A percentile compares a stretch with the other conserved stretches of the same genome.
phyloP scores from a whole-genome alignment of 768 basidiomycete genomes.

The Hygrophoropsis aurantiaca region DNA sequence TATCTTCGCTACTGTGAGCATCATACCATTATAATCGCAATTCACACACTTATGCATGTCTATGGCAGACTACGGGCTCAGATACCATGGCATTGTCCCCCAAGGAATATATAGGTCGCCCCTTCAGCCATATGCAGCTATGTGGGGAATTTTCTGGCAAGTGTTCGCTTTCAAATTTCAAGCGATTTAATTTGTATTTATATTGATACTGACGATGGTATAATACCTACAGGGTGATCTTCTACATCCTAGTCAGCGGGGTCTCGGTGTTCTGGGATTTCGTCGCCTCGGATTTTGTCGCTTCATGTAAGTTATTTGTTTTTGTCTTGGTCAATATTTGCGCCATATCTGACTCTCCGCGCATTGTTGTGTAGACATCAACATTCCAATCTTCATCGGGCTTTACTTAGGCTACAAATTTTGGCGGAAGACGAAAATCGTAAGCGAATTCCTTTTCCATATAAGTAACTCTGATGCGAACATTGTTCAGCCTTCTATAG shows the following conservation, averaged over 20 bases:
- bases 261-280: slow-evolving; percentile 65
- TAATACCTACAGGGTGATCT: slow-evolving; percentile 21
- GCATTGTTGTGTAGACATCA: slow-evolving; percentile 37
- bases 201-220: too few relatives aligned
- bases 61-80: slow-evolving; percentile 57
- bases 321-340: background rate
- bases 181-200: background rate
- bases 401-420: slow-evolving; percentile 47
- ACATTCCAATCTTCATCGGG: slow-evolving; percentile 39
- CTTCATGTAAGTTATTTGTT: slow-evolving; percentile 31
- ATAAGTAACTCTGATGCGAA: background rate
- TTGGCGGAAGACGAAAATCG: slow-evolving; percentile 19
- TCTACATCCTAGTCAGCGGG: slow-evolving; percentile 61
- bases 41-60: background rate
- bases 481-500: slow-evolving; percentile 12
- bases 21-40: background rate
- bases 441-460: slow-evolving; percentile 8
- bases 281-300: slow-evolving; percentile 50
- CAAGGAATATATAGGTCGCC: slow-evolving; percentile 59
- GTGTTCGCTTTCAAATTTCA: slow-evolving; percentile 38
- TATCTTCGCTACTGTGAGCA: slow-evolving; percentile 44
- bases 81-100: slow-evolving; percentile 64
- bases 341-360: too few relatives aligned
- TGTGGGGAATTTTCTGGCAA: slow-evolving; percentile 72
- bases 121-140: slow-evolving; percentile 67